These are phyloP conservation scores for Zymoseptoria pseudotritici DNA, from an alignment of 2,329 filamentous ascomycete genomes.

Conservation along the genomic window DNA sequence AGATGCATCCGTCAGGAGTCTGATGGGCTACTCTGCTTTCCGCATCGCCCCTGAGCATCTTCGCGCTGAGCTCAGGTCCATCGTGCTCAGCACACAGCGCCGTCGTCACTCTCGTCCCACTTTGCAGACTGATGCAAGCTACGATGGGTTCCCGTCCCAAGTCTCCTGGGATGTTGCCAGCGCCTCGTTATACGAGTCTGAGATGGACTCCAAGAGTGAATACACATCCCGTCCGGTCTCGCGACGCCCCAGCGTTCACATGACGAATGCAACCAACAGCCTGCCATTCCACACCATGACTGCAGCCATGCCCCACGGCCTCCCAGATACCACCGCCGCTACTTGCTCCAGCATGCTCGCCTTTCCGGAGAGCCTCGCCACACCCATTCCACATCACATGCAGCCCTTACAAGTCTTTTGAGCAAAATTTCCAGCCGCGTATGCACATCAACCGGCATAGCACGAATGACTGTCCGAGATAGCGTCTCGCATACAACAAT, in stretches of 20 bases:
- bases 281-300: neutral
- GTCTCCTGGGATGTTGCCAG: slow-evolving; percentile 12
- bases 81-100: slow-evolving; percentile 7
- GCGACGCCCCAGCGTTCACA: neutral
- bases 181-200: slow-evolving; percentile 13
- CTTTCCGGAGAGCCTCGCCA: neutral
- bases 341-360: neutral
- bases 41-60: slow-evolving; percentile 50
- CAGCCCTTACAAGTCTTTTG: neutral
- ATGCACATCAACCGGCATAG: neutral
- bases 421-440: neutral
- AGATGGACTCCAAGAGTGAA: neutral
- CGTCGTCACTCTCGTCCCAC: slow-evolving; percentile 3
- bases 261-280: neutral
- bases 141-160: neutral
- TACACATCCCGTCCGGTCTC: neutral
- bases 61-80: slow-evolving; percentile 2
- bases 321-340: neutral
- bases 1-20: slow-evolving; percentile 61
- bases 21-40: slow-evolving; percentile 62
- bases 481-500: neutral
- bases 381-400: neutral
- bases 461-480: neutral
- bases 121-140: slow-evolving; percentile 1
- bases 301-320: neutral